Evolutionary conservation across 148 eudicot genomes (phyloP).

Genomic region (Polygonum aviculare): DNA sequence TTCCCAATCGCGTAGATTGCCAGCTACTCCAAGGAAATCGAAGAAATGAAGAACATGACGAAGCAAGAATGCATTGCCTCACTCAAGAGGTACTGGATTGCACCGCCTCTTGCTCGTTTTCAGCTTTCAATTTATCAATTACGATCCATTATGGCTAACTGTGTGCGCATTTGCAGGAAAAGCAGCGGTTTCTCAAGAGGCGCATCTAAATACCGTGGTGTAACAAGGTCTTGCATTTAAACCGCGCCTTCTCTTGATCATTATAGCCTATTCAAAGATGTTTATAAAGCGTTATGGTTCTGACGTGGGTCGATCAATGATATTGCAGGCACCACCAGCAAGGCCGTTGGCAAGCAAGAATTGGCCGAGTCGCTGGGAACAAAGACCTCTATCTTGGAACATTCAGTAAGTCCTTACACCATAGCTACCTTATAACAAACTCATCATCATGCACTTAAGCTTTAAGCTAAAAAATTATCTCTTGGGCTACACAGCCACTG

Average conservation of each 20-base stretch:
- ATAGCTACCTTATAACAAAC: too few species aligned
- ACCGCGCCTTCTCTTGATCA: too few species aligned
- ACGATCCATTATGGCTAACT: not conserved
- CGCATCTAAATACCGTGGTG: not conserved
- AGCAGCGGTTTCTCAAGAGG: not conserved
- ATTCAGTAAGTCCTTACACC: not conserved
- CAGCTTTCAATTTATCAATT: not conserved
- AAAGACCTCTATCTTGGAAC: not conserved
- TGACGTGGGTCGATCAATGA: not conserved
- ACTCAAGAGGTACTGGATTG: constrained; percentile 35
- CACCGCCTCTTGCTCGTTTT: not conserved
- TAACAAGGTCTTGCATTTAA: not conserved
- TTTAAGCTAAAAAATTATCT: not conserved
- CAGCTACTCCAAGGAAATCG: constrained; percentile 47
- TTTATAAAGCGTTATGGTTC: not conserved
- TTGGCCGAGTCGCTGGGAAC: not conserved
- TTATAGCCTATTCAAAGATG: not conserved
- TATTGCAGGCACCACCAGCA: not conserved
- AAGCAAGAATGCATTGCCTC: constrained; percentile 57
- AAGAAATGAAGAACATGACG: constrained; percentile 68
- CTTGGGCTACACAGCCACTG: not conserved
- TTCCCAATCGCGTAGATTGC: constrained; percentile 24
- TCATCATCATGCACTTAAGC: not conserved
- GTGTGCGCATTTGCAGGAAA: not conserved
- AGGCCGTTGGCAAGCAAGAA: not conserved